These are phyloP conservation scores for Tephrocybe sp. DNA, from an alignment of 768 basidiomycete genomes.

Conservation along the genomic window DNA sequence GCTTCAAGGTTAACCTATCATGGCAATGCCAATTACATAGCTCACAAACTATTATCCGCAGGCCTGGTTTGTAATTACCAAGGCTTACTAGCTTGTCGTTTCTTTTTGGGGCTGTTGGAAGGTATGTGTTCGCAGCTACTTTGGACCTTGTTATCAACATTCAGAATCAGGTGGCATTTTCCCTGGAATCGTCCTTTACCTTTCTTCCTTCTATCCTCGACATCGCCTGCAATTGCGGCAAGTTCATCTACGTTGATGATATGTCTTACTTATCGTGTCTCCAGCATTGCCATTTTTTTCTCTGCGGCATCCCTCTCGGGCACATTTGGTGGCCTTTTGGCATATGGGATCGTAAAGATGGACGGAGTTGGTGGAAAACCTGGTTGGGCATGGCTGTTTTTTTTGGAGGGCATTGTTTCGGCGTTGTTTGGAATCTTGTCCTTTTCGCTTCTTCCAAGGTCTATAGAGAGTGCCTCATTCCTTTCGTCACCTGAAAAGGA, in stretches of 20 bases:
- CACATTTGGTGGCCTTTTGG: slow-evolving; percentile 60
- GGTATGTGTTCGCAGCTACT: slow-evolving; percentile 25
- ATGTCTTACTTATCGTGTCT: no score
- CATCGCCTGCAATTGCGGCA: slow-evolving; percentile 2
- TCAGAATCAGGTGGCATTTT: slow-evolving; percentile 27
- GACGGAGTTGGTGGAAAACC: slow-evolving; percentile 41
- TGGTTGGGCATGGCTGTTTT: slow-evolving; percentile 66
- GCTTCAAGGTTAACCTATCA: slow-evolving; percentile 28
- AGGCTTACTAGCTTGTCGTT: slow-evolving; percentile 40
- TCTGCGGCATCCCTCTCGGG: slow-evolving; percentile 39
- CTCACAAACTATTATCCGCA: background rate
- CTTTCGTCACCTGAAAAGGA: slow-evolving; percentile 34
- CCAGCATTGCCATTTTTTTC: slow-evolving; percentile 30
- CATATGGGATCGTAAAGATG: slow-evolving; percentile 52
- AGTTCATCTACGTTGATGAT: slow-evolving; percentile 26
- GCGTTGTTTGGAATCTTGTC: slow-evolving; percentile 40
- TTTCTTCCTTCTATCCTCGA: slow-evolving; percentile 35
- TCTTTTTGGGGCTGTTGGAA: slow-evolving; percentile 47
- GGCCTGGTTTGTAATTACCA: slow-evolving; percentile 7
- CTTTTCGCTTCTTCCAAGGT: slow-evolving; percentile 42
- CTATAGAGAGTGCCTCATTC: slow-evolving; percentile 35
- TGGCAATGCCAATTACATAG: no score
- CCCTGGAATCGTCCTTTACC: slow-evolving; percentile 28
- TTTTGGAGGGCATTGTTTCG: slow-evolving; percentile 49
- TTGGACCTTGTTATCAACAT: no score